Evolutionary conservation across 108 stramenopile genomes (phyloP).

Genomic region (Schizochytrium sp.): DNA sequence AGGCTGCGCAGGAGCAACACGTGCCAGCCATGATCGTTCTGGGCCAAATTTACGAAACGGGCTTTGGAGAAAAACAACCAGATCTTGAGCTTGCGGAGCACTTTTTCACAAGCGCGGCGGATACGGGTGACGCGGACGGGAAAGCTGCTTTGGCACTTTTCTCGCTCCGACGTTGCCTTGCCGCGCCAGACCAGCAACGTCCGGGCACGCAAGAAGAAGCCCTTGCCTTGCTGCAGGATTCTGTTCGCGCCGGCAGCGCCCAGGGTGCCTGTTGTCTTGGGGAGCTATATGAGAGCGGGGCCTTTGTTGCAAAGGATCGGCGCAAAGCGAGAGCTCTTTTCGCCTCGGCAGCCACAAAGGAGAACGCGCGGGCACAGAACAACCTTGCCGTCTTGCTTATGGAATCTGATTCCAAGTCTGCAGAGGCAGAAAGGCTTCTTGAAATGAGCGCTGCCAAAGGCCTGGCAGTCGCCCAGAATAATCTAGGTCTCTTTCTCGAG

Average conservation of each 20-base stretch:
- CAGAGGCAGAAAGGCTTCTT: not conserved
- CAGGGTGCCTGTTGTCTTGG: not conserved
- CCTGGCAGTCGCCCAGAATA: not conserved
- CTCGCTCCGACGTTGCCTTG: not conserved
- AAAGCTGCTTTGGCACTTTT: not conserved
- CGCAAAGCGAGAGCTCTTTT: not conserved
- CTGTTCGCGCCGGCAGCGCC: not conserved
- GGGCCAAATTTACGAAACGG: not conserved
- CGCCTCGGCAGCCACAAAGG: not conserved
- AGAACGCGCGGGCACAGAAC: not conserved
- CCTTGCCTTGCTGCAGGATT: not conserved
- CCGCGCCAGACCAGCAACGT: too few relatives aligned
- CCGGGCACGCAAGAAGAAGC: not conserved
- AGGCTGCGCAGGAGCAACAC: not conserved
- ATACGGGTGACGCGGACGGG: not conserved
- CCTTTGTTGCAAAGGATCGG: not conserved
- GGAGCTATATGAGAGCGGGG: not conserved
- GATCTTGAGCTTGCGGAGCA: not conserved
- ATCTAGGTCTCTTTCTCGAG: not conserved
- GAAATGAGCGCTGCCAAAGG: constrained; percentile 4
- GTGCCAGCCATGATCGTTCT: not conserved
- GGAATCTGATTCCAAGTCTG: not conserved
- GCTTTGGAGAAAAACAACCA: not conserved
- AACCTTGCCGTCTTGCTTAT: not conserved
- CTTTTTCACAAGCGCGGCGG: not conserved